Percentiles rank a stretch among this genome's conserved stretches.
These are phyloP conservation scores for Monilinia laxa DNA, from an alignment of 2,329 filamentous ascomycete genomes.

Conservation along the genomic window DNA sequence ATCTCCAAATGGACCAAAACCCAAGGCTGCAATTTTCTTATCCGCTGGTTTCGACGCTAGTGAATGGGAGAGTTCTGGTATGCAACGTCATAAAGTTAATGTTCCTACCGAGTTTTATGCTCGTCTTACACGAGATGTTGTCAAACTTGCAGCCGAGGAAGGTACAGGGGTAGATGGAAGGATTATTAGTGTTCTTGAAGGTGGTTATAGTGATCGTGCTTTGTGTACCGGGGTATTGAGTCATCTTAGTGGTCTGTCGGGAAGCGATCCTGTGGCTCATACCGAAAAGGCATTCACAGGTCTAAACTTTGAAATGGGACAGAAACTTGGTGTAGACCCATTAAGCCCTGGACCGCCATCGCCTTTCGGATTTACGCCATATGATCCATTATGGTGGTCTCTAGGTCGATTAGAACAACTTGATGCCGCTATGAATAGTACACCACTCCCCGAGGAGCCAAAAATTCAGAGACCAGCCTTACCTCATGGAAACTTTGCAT, in stretches of 20 bases:
- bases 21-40: slow-evolving; percentile 87
- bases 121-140: slow-evolving; percentile 80
- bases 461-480: slow-evolving; percentile 52
- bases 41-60: slow-evolving; percentile 97
- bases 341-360: slow-evolving; percentile 22
- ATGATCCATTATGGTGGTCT: slow-evolving; percentile 74
- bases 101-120: slow-evolving; percentile 97
- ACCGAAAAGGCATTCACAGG: slow-evolving; percentile 45
- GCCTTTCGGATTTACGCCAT: slow-evolving; percentile 43
- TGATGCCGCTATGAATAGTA: slow-evolving; percentile 57
- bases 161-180: slow-evolving; percentile 76
- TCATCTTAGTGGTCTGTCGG: slow-evolving; percentile 80
- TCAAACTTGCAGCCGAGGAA: slow-evolving; percentile 77
- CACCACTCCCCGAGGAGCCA: slow-evolving; percentile 50
- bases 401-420: slow-evolving; percentile 64
- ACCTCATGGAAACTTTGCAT: slow-evolving; percentile 71
- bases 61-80: slow-evolving; percentile 86
- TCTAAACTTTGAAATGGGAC: slow-evolving; percentile 59
- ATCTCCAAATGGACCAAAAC: slow-evolving; percentile 56
- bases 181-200: slow-evolving; percentile 90
- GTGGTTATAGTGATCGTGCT: slow-evolving; percentile 92
- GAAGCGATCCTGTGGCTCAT: slow-evolving; percentile 48
- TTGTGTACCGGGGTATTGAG: slow-evolving; percentile 85
- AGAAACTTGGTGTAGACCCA: slow-evolving; percentile 46
- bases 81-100: slow-evolving; percentile 95